Conservation (phyloP, 2,329 filamentous ascomycete species). For the Geosmithia flava region DNA sequence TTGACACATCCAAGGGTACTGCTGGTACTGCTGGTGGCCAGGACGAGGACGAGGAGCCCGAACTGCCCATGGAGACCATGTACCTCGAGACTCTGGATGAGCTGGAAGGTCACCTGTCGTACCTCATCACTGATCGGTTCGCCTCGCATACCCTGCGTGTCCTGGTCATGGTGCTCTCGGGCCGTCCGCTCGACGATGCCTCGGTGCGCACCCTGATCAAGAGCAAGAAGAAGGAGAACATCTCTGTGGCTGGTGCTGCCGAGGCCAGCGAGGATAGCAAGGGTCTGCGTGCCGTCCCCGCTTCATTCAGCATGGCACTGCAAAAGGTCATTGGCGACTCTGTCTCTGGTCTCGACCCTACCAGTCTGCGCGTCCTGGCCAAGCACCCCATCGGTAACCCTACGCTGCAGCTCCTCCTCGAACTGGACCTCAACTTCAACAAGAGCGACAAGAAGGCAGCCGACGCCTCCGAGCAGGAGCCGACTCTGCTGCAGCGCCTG, state of each 20-base stretch:
- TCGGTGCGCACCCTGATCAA: slow-evolving; percentile 65
- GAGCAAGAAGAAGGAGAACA: slow-evolving; percentile 84
- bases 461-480: slow-evolving; percentile 16
- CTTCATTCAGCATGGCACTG: slow-evolving; percentile 63
- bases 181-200: slow-evolving; percentile 61
- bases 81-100: slow-evolving; percentile 78
- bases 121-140: slow-evolving; percentile 74
- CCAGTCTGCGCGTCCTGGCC: slow-evolving; percentile 70
- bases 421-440: slow-evolving; percentile 69
- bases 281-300: slow-evolving; percentile 51
- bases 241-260: slow-evolving; percentile 46
- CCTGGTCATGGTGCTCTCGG: slow-evolving; percentile 73
- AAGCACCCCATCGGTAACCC: slow-evolving; percentile 88
- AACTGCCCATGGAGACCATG: slow-evolving; percentile 66
- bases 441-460: slow-evolving; percentile 32
- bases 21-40: slow-evolving; percentile 28
- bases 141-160: slow-evolving; percentile 86
- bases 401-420: slow-evolving; percentile 78
- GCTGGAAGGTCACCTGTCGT: slow-evolving; percentile 73
- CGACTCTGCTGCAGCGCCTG: slow-evolving; percentile 59
- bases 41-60: slow-evolving; percentile 31
- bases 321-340: slow-evolving; percentile 75
- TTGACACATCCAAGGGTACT: slow-evolving; percentile 24
- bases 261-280: slow-evolving; percentile 33
- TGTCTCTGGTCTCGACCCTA: slow-evolving; percentile 61